Conservation (phyloP, 495 filamentous ascomycete genomes). For the Ascobolus immersus region DNA sequence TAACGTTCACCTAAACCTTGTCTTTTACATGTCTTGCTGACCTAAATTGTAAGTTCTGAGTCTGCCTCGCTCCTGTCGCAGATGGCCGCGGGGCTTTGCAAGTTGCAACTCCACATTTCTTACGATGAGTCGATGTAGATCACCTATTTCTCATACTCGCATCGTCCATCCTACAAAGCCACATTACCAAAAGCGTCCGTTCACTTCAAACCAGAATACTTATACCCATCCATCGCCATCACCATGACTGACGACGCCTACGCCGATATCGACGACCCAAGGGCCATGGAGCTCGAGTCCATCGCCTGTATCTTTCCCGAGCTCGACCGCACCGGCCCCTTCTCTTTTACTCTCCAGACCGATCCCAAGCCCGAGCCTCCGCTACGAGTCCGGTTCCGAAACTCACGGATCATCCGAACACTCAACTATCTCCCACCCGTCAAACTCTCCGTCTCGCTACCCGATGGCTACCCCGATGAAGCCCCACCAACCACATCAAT, state of each 20-base stretch:
- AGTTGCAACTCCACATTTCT: too few relatives aligned
- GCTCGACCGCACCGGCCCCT: slow-evolving; percentile 34
- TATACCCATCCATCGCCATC: not conserved
- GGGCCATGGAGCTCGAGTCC: slow-evolving; percentile 55
- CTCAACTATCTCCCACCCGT: slow-evolving; percentile 43
- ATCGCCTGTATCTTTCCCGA: slow-evolving; percentile 79
- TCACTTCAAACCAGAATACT: not conserved
- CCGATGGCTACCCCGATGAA: slow-evolving; percentile 46
- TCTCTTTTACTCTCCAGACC: slow-evolving; percentile 42
- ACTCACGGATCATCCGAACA: not conserved
- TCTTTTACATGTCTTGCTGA: too few relatives aligned
- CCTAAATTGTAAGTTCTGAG: too few relatives aligned
- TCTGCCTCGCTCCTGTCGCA: too few relatives aligned
- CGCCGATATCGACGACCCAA: slow-evolving; percentile 16
- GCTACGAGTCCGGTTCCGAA: slow-evolving; percentile 38
- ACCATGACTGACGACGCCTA: slow-evolving; percentile 2
- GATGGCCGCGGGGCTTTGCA: too few relatives aligned
- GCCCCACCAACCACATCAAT: slow-evolving; percentile 41
- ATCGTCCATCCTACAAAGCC: not conserved
- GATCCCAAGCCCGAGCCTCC: slow-evolving; percentile 43
- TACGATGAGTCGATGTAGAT: not conserved
- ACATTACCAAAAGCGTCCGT: not conserved
- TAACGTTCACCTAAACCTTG: too few relatives aligned
- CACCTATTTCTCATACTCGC: not conserved
- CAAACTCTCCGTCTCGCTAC: slow-evolving; percentile 39